These are phyloP conservation scores for Diaporthe nobilis DNA, from an alignment of 2,329 filamentous ascomycete genomes.

Conservation along the genomic window DNA sequence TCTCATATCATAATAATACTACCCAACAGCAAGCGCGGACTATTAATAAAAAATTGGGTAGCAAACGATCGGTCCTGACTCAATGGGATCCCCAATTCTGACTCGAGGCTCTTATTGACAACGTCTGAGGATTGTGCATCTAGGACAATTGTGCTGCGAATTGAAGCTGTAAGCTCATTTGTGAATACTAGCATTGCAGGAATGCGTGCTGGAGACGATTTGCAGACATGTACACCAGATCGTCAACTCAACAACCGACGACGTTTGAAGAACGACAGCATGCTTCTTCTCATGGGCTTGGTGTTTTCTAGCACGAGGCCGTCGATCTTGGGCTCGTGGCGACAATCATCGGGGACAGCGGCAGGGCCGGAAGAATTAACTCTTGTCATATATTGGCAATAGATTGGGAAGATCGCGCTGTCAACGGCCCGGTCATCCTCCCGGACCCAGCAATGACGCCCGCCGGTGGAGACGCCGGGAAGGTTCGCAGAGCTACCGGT, in stretches of 20 bases:
- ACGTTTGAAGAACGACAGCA: not conserved
- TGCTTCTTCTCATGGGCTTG: not conserved
- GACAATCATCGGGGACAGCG: not conserved
- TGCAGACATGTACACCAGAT: not conserved
- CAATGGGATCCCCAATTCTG: not conserved
- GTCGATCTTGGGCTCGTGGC: not conserved
- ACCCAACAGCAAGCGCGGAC: not conserved
- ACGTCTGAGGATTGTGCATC: not conserved
- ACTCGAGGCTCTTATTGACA: not conserved
- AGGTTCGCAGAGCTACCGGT: slow-evolving; percentile 10
- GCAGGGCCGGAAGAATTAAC: too few species aligned
- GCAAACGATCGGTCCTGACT: not conserved
- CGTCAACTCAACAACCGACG: not conserved
- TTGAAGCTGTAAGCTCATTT: not conserved
- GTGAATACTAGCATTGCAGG: too few species aligned
- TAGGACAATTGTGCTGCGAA: not conserved
- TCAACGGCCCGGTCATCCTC: not conserved
- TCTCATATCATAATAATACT: not conserved
- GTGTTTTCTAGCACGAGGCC: not conserved
- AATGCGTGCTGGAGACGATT: not conserved
- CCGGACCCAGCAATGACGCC: slow-evolving; percentile 10
- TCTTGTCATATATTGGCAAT: slow-evolving; percentile 15
- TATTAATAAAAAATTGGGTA: not conserved
- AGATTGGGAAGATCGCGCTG: not conserved
- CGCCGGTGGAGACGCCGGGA: not conserved